Percentiles rank a stretch among this genome's conserved stretches.
Evolutionary conservation across 75 land plant genomes (phyloP).

Genomic region (Picea sitchensis): DNA sequence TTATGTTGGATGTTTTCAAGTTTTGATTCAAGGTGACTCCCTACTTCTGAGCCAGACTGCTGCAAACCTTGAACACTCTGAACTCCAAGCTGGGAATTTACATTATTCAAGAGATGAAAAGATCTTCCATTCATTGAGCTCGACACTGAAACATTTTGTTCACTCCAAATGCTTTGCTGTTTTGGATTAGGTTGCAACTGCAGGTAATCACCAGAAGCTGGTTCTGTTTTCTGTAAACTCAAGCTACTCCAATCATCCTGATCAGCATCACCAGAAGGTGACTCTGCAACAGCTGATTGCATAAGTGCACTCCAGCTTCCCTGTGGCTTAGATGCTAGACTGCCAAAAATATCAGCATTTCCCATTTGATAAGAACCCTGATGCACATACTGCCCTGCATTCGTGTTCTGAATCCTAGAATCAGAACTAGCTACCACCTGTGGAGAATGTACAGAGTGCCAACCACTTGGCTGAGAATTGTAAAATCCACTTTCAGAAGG

Average conservation of each 20-base stretch:
- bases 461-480: constrained; percentile 36
- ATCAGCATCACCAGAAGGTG: constrained; percentile 58
- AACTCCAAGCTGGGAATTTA: constrained; percentile 14
- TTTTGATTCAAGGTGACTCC: constrained; percentile 5
- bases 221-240: constrained; percentile 42
- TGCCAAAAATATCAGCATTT: constrained; percentile 17
- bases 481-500: constrained; percentile 44
- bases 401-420: constrained; percentile 13
- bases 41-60: constrained; percentile 18
- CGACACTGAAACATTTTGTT: constrained; percentile 23
- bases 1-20: neutral
- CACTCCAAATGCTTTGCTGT: constrained; percentile 26
- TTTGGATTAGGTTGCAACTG: constrained; percentile 21
- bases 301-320: constrained; percentile 80
- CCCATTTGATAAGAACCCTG: constrained; percentile 24
- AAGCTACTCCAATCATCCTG: constrained; percentile 66
- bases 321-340: constrained; percentile 44
- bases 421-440: constrained; percentile 19
- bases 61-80: constrained; percentile 29
- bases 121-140: constrained; percentile 34
- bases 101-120: constrained; percentile 15
- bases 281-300: constrained; percentile 75
- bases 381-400: constrained; percentile 17
- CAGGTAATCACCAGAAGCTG: constrained; percentile 27
- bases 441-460: constrained; percentile 15